Percentiles rank a stretch among this genome's conserved stretches.
These are phyloP conservation scores for Viridothelium virens DNA, from an alignment of 495 filamentous ascomycete genomes.

Conservation along the genomic window DNA sequence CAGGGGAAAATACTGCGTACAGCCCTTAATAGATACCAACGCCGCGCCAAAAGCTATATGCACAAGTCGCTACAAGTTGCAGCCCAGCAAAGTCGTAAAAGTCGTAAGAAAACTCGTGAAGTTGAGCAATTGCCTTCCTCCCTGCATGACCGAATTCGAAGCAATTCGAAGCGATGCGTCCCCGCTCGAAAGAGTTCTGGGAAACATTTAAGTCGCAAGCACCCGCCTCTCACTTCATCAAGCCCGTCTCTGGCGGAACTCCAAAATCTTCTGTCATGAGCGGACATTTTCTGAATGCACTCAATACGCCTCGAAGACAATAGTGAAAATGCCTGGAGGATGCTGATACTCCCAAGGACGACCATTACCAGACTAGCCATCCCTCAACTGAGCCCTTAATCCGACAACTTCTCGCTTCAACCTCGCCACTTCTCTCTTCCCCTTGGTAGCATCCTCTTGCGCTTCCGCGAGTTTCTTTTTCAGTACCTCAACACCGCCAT, in stretches of 20 bases:
- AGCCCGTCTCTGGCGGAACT: background rate
- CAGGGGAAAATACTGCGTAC: background rate
- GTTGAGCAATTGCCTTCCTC: too few relatives aligned
- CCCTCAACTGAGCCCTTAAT: slow-evolving; percentile 28
- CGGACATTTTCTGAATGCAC: background rate
- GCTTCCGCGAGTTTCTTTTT: slow-evolving; percentile 54
- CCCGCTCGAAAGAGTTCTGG: background rate
- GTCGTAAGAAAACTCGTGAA: too few relatives aligned
- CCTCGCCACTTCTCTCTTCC: slow-evolving; percentile 21
- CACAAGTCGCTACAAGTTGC: background rate
- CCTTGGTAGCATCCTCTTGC: slow-evolving; percentile 25
- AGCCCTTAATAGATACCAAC: background rate
- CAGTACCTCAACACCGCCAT: slow-evolving; percentile 64
- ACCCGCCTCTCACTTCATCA: background rate
- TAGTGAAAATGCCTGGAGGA: background rate
- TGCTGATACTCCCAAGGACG: background rate
- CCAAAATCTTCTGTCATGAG: background rate
- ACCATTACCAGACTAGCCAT: background rate
- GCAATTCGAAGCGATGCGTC: background rate
- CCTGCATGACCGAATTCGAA: too few relatives aligned
- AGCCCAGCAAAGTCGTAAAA: too few relatives aligned
- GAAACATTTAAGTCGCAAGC: background rate
- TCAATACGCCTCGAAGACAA: background rate
- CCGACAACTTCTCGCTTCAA: slow-evolving; percentile 29
- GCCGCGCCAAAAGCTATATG: background rate